A percentile compares a stretch with the other conserved stretches of the same genome.
phyloP scores from a whole-genome alignment of 805 yeast genomes.

The Candida dendrica region DNA sequence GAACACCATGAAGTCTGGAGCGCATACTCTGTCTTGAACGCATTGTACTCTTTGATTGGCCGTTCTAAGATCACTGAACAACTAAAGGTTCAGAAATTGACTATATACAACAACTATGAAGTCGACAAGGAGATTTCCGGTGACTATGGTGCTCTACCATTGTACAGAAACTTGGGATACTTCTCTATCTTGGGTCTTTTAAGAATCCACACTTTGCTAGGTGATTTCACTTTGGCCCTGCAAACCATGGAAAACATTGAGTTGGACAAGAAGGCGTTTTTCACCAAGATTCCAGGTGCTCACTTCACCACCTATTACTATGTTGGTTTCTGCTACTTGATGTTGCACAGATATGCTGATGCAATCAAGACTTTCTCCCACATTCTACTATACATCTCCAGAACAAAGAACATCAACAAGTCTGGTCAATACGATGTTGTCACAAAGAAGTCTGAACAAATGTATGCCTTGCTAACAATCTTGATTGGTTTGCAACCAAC shows the following conservation, averaged over 20 bases:
- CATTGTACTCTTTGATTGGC: conserved; percentile 37
- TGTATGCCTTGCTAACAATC: conserved; percentile 42
- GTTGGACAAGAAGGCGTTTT: conserved; percentile 38
- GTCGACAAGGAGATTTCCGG: conserved; percentile 28
- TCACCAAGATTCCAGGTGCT: conserved; percentile 39
- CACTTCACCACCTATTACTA: conserved; percentile 46
- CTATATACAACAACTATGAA: conserved; percentile 4
- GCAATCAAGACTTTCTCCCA: conserved; percentile 43
- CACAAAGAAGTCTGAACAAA: conserved; percentile 42
- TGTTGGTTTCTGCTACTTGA: conserved; percentile 43
- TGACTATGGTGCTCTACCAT: conserved; percentile 33
- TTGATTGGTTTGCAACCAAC: conserved; percentile 39
- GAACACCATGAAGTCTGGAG: conserved; percentile 37
- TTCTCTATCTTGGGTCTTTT: conserved; percentile 41
- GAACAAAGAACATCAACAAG: conserved; percentile 35
- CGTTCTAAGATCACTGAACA: conserved; percentile 34
- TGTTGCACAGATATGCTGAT: conserved; percentile 43
- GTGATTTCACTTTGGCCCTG: conserved; percentile 42
- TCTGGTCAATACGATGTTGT: conserved; percentile 39
- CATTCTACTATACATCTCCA: conserved; percentile 36
- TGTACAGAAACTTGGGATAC: conserved; percentile 40
- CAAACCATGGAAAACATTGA: conserved; percentile 41
- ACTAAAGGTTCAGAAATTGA: conserved; percentile 24
- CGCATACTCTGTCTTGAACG: conserved; percentile 40
- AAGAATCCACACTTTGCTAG: conserved; percentile 41